These are phyloP conservation scores for Halenospora varia DNA, from an alignment of 495 filamentous ascomycete species.

Conservation along the genomic window DNA sequence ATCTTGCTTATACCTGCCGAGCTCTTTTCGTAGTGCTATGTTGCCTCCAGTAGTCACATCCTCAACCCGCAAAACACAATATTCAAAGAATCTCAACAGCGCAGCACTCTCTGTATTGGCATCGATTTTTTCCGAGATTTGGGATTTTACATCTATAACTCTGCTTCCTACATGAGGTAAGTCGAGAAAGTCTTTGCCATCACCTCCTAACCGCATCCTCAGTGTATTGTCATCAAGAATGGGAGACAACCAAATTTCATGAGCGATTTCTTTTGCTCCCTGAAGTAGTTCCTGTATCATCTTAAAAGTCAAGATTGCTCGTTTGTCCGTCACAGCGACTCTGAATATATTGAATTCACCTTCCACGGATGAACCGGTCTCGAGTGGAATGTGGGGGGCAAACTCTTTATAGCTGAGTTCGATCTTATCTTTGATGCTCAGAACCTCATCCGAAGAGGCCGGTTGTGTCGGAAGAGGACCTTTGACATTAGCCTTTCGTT, in stretches of 20 bases:
- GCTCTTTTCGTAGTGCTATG: neutral
- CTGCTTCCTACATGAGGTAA: constrained; percentile 2
- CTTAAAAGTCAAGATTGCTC: neutral
- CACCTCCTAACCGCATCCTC: neutral
- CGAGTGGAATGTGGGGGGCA: neutral
- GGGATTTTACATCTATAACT: neutral
- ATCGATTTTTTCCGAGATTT: neutral
- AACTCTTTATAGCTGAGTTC: neutral
- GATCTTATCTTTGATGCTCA: neutral
- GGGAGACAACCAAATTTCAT: neutral
- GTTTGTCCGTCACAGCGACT: neutral
- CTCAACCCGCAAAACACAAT: neutral
- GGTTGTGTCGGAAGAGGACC: neutral
- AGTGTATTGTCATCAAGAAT: neutral
- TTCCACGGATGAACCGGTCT: neutral
- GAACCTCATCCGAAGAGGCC: neutral
- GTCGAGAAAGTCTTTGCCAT: neutral
- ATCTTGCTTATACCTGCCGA: neutral
- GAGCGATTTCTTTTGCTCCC: neutral
- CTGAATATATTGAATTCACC: neutral
- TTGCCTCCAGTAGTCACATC: neutral
- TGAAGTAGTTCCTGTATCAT: neutral
- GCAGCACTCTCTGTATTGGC: neutral
- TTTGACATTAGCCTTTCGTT: neutral
- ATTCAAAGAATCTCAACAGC: neutral